These are phyloP conservation scores for Saccharomycopsis sp. DNA, from an alignment of 805 yeast genomes.

Conservation along the genomic window DNA sequence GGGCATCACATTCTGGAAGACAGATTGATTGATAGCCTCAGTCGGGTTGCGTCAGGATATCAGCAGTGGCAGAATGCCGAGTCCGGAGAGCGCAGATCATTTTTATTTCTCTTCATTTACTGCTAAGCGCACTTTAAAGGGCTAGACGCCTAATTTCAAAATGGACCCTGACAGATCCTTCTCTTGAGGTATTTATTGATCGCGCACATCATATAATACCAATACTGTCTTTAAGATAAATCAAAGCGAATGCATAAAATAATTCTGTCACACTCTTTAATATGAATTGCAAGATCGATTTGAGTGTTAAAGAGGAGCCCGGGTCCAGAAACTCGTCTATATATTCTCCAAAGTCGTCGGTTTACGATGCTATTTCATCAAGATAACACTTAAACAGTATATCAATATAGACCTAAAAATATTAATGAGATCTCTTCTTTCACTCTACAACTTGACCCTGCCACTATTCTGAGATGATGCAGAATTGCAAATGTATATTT, in stretches of 20 bases:
- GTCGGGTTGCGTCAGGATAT: background rate
- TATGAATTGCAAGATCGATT: conserved; percentile 12
- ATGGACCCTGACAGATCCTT: background rate
- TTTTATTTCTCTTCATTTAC: background rate
- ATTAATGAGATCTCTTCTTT: too few relatives aligned
- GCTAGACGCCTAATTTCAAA: background rate
- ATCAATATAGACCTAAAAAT: too few relatives aligned
- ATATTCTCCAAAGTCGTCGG: conserved; percentile 15
- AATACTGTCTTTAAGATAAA: too few relatives aligned
- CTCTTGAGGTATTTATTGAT: too few relatives aligned
- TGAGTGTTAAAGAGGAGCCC: conserved; percentile 1
- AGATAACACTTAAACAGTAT: too few relatives aligned
- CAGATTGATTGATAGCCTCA: background rate
- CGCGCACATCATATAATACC: too few relatives aligned
- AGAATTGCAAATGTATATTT: background rate
- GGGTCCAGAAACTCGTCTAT: conserved; percentile 13
- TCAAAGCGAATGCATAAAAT: too few relatives aligned
- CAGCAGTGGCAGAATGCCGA: background rate
- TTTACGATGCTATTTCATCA: background rate
- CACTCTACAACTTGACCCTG: too few relatives aligned
- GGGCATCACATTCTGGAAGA: background rate
- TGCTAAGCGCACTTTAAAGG: background rate
- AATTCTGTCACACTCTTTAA: too few relatives aligned
- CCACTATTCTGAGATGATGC: background rate
- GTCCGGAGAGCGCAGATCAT: background rate